Evolutionary conservation across 2,329 filamentous ascomycete species (phyloP).

Genomic region (Nemania sp.): DNA sequence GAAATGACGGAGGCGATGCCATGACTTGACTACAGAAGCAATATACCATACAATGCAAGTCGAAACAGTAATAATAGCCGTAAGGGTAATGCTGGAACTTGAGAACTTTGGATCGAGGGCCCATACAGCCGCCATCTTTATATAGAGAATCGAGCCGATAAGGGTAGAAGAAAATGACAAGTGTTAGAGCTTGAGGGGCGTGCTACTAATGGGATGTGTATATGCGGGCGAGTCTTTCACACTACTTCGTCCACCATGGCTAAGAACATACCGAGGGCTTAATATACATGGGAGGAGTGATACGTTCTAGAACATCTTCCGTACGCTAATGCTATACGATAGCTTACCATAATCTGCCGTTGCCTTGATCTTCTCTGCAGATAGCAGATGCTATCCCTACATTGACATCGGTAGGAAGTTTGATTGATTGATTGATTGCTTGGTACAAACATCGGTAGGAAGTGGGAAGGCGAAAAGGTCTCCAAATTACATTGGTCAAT

Average conservation of each 20-base stretch:
- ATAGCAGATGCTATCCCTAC: not conserved
- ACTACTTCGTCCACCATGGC: not conserved
- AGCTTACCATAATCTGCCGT: not conserved
- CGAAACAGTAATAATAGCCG: constrained; percentile 10
- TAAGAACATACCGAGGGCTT: not conserved
- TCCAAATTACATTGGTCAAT: constrained; percentile 11
- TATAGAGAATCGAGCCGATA: not conserved
- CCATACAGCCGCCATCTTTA: constrained; percentile 22
- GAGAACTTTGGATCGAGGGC: not conserved
- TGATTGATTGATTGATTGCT: no score
- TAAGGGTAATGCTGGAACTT: not conserved
- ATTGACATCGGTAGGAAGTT: not conserved
- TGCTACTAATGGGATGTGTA: not conserved
- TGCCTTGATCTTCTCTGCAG: constrained; percentile 3
- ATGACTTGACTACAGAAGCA: constrained; percentile 36
- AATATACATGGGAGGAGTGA: not conserved
- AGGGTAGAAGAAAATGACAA: not conserved
- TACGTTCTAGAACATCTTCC: constrained; percentile 1
- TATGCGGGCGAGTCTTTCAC: constrained; percentile 4
- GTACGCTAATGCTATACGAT: constrained; percentile 7
- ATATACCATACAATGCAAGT: constrained; percentile 37
- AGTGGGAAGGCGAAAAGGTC: not conserved
- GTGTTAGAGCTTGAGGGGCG: not conserved
- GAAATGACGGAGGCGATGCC: constrained; percentile 47
- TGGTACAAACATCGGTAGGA: no score